Conservation (phyloP, 202 grass and related monocot genomes). For the Panicum hallii region DNA sequence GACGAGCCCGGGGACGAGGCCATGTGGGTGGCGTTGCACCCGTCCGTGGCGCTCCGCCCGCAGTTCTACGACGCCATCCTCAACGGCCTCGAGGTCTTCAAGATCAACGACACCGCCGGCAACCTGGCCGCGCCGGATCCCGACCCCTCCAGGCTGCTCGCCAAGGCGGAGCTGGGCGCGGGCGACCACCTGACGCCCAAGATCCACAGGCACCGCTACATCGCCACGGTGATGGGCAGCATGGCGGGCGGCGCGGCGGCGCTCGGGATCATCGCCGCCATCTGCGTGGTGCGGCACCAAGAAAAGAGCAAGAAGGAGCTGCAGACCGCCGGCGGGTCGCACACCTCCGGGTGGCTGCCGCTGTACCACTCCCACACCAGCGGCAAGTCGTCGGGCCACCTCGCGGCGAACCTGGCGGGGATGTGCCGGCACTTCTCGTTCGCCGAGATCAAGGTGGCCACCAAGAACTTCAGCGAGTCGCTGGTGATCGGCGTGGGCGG, state of each 20-base stretch:
- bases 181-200: not conserved
- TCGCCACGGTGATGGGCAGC: constrained; percentile 52
- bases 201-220: not conserved
- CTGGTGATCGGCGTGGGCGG: constrained; percentile 91
- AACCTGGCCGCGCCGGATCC: constrained; percentile 75
- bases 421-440: constrained; percentile 93
- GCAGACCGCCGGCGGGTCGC: constrained; percentile 40
- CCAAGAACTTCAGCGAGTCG: constrained; percentile 76
- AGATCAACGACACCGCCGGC: constrained; percentile 59
- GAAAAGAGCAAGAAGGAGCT: constrained; percentile 57
- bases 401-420: constrained; percentile 63
- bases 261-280: constrained; percentile 51
- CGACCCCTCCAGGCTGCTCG: constrained; percentile 58
- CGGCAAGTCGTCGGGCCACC: constrained; percentile 76
- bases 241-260: constrained; percentile 73
- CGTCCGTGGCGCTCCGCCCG: constrained; percentile 64
- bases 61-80: constrained; percentile 83
- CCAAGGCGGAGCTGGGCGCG: constrained; percentile 52
- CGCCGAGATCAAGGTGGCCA: constrained; percentile 81
- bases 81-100: constrained; percentile 94
- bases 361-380: constrained; percentile 72
- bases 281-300: constrained; percentile 54
- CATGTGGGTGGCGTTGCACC: constrained; percentile 85
- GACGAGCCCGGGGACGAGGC: constrained; percentile 56
- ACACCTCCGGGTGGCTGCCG: constrained; percentile 72